Evolutionary conservation across 2,329 filamentous ascomycete genomes (phyloP).

Genomic region (Thielaviopsis musarum): DNA sequence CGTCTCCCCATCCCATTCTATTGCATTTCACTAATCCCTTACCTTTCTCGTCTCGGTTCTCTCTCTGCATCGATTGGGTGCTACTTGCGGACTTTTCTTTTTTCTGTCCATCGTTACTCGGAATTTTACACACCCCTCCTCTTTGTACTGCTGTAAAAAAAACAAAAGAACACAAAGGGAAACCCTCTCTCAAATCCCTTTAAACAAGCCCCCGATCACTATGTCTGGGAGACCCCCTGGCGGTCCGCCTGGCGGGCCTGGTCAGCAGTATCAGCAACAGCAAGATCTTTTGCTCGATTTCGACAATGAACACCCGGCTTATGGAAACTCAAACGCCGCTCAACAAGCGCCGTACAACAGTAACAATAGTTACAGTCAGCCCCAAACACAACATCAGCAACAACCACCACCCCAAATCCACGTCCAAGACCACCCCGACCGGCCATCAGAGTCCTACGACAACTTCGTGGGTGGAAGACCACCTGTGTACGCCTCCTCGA

Average conservation of each 20-base stretch:
- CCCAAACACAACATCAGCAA: background rate
- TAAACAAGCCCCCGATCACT: constrained; percentile 24
- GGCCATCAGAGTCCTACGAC: constrained; percentile 86
- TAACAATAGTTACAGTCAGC: constrained; percentile 20
- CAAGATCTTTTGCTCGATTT: constrained; percentile 57
- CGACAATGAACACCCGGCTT: constrained; percentile 52
- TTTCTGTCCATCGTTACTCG: constrained; percentile 4
- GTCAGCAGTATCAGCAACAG: constrained; percentile 20
- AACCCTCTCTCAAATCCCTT: background rate
- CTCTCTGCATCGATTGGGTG: background rate
- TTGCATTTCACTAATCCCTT: background rate
- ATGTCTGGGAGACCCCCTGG: constrained; percentile 43
- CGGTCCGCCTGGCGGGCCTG: constrained; percentile 32
- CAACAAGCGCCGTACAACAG: constrained; percentile 53
- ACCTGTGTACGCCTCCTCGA: constrained; percentile 27
- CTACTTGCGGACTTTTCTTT: background rate
- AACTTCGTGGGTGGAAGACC: constrained; percentile 66
- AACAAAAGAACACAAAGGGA: background rate
- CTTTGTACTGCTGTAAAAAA: background rate
- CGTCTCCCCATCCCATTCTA: background rate
- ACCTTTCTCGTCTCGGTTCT: background rate
- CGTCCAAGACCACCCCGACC: constrained; percentile 22
- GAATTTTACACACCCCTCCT: constrained; percentile 14
- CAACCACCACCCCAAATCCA: constrained; percentile 10
- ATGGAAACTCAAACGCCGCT: constrained; percentile 40